Percentiles rank a stretch among this genome's conserved stretches.
These are phyloP conservation scores for Amanita exitialis DNA, from an alignment of 768 basidiomycete genomes.

Conservation along the genomic window DNA sequence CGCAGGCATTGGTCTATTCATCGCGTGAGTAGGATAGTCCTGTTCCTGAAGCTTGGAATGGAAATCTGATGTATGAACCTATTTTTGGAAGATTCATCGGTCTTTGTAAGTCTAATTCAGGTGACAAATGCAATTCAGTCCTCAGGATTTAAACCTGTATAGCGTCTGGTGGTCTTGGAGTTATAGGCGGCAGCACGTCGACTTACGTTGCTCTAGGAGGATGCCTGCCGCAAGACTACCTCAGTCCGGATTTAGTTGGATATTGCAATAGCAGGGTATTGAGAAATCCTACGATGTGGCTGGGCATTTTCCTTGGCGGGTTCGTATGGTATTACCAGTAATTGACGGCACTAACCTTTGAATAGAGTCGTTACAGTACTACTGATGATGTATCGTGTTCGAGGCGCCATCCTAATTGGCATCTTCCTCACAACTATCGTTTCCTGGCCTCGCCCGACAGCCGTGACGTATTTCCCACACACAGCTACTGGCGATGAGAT, in stretches of 20 bases:
- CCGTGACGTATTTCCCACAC: slow-evolving; percentile 78
- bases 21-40: slow-evolving; percentile 47
- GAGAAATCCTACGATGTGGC: slow-evolving; percentile 72
- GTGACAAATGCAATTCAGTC: background rate
- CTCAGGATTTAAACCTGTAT: background rate
- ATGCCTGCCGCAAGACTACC: slow-evolving; percentile 45
- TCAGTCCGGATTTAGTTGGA: slow-evolving; percentile 31
- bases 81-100: slow-evolving; percentile 53
- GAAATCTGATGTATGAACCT: slow-evolving; percentile 2
- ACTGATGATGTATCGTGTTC: slow-evolving; percentile 78
- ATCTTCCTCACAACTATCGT: slow-evolving; percentile 77
- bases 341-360: background rate
- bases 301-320: slow-evolving; percentile 81
- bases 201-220: slow-evolving; percentile 74
- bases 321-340: slow-evolving; percentile 20
- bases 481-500: slow-evolving; percentile 54
- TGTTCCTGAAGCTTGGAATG: background rate
- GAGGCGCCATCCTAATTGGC: slow-evolving; percentile 74
- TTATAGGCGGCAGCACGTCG: slow-evolving; percentile 63
- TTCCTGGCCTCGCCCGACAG: slow-evolving; percentile 76
- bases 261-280: slow-evolving; percentile 61
- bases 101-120: slow-evolving; percentile 33
- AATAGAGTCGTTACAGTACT: slow-evolving; percentile 63
- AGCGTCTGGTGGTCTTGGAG: slow-evolving; percentile 61
- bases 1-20: slow-evolving; percentile 81